Percentiles rank a stretch among this genome's conserved stretches.
These are phyloP conservation scores for Pichia sp. DNA, from an alignment of 1,139 yeast genomes.

Conservation along the genomic window DNA sequence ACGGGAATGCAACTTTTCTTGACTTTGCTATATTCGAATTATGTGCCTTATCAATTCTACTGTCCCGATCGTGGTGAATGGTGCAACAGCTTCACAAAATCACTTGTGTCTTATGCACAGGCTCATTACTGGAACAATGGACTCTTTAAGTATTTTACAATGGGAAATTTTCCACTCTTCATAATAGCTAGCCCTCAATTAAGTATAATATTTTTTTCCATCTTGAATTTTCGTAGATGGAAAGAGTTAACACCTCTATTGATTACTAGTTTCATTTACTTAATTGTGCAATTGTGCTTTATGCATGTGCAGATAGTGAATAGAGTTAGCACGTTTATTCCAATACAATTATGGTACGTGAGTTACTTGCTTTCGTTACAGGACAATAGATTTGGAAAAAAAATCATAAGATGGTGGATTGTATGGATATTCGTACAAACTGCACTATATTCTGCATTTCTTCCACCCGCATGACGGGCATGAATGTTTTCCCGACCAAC, in stretches of 20 bases:
- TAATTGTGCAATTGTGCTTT: constrained; percentile 43
- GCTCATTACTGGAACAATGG: constrained; percentile 81
- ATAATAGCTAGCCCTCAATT: constrained; percentile 70
- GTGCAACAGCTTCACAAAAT: constrained; percentile 51
- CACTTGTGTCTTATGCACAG: constrained; percentile 75
- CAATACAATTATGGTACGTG: constrained; percentile 69
- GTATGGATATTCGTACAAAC: constrained; percentile 58
- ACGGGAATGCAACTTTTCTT: constrained; percentile 54
- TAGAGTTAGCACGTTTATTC: constrained; percentile 71
- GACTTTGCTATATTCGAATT: constrained; percentile 45
- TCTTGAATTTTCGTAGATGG: constrained; percentile 16
- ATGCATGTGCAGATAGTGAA: constrained; percentile 85
- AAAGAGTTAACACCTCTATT: constrained; percentile 17
- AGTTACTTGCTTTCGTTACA: constrained; percentile 25
- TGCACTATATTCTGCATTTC: constrained; percentile 56
- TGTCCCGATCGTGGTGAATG: constrained; percentile 77
- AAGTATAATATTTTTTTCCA: constrained; percentile 33
- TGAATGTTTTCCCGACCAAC: no score
- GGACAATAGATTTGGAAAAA: constrained; percentile 23
- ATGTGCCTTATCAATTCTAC: constrained; percentile 49
- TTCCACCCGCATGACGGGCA: constrained; percentile 61
- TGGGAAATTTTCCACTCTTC: constrained; percentile 78
- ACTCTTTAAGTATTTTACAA: constrained; percentile 74
- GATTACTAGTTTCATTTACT: constrained; percentile 39
- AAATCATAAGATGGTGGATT: constrained; percentile 41